These are phyloP conservation scores for Penicillium herquei DNA, from an alignment of 495 filamentous ascomycete species.

Conservation along the genomic window DNA sequence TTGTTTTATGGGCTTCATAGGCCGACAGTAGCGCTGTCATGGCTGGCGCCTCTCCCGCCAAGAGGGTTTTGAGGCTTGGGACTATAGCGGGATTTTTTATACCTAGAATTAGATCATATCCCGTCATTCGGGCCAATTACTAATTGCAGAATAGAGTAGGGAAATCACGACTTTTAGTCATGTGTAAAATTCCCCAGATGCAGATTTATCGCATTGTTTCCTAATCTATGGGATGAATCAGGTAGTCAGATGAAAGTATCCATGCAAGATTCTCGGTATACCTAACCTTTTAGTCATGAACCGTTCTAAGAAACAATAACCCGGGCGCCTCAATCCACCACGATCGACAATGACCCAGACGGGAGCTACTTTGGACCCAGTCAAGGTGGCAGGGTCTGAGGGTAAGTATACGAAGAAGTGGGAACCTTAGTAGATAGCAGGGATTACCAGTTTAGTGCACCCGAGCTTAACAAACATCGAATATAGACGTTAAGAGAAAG, in stretches of 20 bases:
- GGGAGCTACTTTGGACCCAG: conserved; percentile 17
- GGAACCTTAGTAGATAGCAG: conserved; percentile 6
- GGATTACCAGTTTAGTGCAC: neutral
- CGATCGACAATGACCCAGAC: conserved; percentile 10
- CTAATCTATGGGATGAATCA: no score
- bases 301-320: neutral
- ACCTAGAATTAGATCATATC: neutral
- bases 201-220: no score
- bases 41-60: conserved; percentile 27
- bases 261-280: neutral
- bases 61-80: conserved; percentile 3
- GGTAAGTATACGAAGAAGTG: conserved; percentile 15
- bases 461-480: neutral
- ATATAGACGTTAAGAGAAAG: conserved; percentile 1
- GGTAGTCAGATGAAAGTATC: neutral
- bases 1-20: neutral
- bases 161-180: neutral
- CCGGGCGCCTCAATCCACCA: neutral
- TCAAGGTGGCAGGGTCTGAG: conserved; percentile 5
- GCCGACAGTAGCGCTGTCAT: conserved; percentile 14
- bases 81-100: neutral
- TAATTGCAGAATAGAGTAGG: neutral
- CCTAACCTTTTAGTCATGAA: neutral
- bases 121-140: neutral
- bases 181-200: no score